Evolutionary conservation across 495 filamentous ascomycete genomes (phyloP).

Genomic region (Aspergillus sparsus): DNA sequence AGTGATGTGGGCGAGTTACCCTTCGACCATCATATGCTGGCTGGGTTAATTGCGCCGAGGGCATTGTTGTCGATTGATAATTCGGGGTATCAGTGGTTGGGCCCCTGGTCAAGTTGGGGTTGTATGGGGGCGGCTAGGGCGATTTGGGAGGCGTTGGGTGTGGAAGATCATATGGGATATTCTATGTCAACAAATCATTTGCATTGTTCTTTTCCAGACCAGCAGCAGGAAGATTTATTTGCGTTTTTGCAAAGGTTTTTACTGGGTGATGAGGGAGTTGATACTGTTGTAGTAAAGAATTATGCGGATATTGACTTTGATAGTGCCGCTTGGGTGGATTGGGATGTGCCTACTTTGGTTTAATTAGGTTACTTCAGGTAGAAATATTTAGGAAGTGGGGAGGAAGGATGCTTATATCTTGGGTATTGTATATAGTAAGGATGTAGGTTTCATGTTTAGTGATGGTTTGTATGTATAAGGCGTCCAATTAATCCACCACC

Average conservation of each 20-base stretch:
- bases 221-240: constrained; percentile 6
- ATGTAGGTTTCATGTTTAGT: too few species aligned
- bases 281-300: neutral
- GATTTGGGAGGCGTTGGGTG: constrained; percentile 11
- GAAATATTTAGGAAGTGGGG: too few species aligned
- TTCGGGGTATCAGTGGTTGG: constrained; percentile 19
- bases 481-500: too few species aligned
- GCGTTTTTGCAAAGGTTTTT: constrained; percentile 14
- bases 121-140: constrained; percentile 13
- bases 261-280: constrained; percentile 1
- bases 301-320: constrained; percentile 11
- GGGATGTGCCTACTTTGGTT: constrained; percentile 9
- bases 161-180: constrained; percentile 14
- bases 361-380: neutral
- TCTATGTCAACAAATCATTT: constrained; percentile 6
- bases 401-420: too few species aligned
- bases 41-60: constrained; percentile 13
- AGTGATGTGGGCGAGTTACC: constrained; percentile 1
- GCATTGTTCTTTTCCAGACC: constrained; percentile 13
- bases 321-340: constrained; percentile 5
- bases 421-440: too few species aligned
- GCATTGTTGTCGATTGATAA: constrained; percentile 14
- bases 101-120: constrained; percentile 11
- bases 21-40: constrained; percentile 19
- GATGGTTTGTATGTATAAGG: too few species aligned